Conservation (phyloP, 2,329 filamentous ascomycete species). For the Raffaelea albimanens region DNA sequence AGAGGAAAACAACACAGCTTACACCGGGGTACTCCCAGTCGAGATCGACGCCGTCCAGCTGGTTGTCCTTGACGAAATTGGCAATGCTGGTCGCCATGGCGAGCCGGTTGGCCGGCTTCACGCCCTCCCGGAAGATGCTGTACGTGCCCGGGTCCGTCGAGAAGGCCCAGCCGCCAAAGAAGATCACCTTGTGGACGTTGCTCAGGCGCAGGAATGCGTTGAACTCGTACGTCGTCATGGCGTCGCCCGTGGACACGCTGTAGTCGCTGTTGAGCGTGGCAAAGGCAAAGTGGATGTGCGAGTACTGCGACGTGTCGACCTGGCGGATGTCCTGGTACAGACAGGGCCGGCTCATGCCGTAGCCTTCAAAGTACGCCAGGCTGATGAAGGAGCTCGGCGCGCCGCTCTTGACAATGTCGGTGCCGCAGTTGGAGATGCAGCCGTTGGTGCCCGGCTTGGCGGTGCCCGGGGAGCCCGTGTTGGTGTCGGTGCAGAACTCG, state of each 20-base stretch:
- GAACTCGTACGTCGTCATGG: conserved; percentile 17
- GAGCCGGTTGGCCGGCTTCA: conserved; percentile 7
- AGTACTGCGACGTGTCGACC: conserved; percentile 15
- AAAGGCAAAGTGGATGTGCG: conserved; percentile 25
- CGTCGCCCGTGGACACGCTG: conserved; percentile 14
- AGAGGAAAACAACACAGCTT: neutral
- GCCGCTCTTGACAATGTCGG: conserved; percentile 17
- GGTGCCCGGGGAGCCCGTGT: neutral
- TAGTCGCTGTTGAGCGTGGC: conserved; percentile 14
- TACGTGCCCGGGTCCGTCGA: conserved; percentile 26
- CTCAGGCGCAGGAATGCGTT: conserved; percentile 18
- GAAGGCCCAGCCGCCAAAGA: conserved; percentile 36
- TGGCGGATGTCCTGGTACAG: conserved; percentile 17
- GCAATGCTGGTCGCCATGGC: conserved; percentile 7
- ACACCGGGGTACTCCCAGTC: conserved; percentile 10
- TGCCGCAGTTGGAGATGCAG: conserved; percentile 29
- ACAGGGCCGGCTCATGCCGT: conserved; percentile 20
- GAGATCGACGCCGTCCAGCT: conserved; percentile 8
- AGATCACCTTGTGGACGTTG: conserved; percentile 27
- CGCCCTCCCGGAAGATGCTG: conserved; percentile 22
- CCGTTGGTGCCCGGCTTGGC: neutral
- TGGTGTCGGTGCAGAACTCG: conserved; percentile 28
- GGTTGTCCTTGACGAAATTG: conserved; percentile 4
- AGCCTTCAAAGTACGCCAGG: conserved; percentile 28
- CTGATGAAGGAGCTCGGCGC: neutral